Conservation (phyloP, 1,284 basidiomycete species). For the Coniferiporia weirii region DNA sequence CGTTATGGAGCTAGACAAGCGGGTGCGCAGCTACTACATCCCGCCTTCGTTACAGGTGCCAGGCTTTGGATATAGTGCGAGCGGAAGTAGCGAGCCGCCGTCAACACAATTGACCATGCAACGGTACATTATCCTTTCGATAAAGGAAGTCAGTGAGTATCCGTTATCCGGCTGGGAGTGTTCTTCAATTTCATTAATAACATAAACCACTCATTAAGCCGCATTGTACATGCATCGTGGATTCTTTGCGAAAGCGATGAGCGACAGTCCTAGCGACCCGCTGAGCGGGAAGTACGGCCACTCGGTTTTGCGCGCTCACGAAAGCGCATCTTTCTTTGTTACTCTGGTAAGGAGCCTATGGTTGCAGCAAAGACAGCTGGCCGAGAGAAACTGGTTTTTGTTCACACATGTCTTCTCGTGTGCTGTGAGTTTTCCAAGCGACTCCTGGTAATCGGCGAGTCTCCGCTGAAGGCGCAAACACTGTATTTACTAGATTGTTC, state of each 20-base stretch:
- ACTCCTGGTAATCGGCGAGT: no score
- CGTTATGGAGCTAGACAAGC: conserved; percentile 59
- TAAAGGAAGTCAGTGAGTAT: conserved; percentile 57
- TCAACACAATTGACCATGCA: conserved; percentile 57
- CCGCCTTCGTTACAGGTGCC: conserved; percentile 62
- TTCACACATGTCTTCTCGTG: conserved; percentile 72
- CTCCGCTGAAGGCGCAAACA: no score
- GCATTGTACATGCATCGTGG: conserved; percentile 70
- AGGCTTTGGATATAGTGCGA: conserved; percentile 45
- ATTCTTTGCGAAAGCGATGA: conserved; percentile 64
- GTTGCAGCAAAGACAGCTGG: conserved; percentile 57
- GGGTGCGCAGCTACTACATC: conserved; percentile 53
- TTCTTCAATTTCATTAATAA: neutral
- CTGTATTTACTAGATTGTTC: conserved; percentile 45
- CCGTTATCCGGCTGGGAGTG: neutral
- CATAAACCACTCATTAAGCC: conserved; percentile 31
- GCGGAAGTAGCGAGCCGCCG: conserved; percentile 38
- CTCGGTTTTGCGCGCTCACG: conserved; percentile 64
- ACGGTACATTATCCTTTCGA: conserved; percentile 55
- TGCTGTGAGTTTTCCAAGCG: conserved; percentile 41
- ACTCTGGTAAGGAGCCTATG: conserved; percentile 57
- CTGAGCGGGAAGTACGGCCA: conserved; percentile 63
- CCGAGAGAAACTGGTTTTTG: conserved; percentile 67
- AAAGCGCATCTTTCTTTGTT: conserved; percentile 62
- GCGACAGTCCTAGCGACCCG: conserved; percentile 55